Evolutionary conservation across 768 basidiomycete genomes (phyloP), one percentile per base, ranked within the genome.

Genomic region (Sistotremastrum suecicum): DNA sequence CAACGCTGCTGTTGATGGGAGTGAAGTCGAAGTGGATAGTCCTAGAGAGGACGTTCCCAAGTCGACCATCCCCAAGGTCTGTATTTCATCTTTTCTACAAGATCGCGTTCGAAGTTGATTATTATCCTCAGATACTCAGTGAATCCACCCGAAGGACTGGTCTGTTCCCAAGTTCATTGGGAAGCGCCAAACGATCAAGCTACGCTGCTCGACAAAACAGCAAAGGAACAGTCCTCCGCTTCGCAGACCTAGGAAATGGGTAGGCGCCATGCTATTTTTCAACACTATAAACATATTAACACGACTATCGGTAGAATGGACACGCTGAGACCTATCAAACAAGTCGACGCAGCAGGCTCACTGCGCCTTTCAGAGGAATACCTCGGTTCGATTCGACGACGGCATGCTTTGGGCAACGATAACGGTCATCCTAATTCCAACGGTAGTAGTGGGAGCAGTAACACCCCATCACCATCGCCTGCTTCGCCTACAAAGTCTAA

Each of bases 271-370:
- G 6, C 31, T n/a, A 36, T 41, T 32, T 3, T 3, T 34, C 35
- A 40, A 11, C n/a, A 2, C 20, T 2, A 20, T 20, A 20, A 20
- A 2, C 1, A 20, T 1, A 20, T 2, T 20, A 20, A 20, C 20
- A 41, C 36, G 9, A 38, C 34, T 28, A 10, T 9, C 8, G 6
- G 35, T 42, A 62, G 60, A 4, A 70, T 85, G 39, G 87, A 86
- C 55, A 98, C 92, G 1, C 88, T 98, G 55, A 74, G 90, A 44
- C 91, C 92, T 0, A 79, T 94, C 50, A 94, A 92, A 72, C 88
- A 86, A 56, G 80, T 94, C 32, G 90, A 95, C 58, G 72, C 81
- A 4, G 68, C 71, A 7, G 78, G 81, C 3, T 90, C 88, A 4
- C 63, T 89, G 9, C 69, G 80, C 50, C 60, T 85, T 12, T 89